Evolutionary conservation across 306 rosid species (phyloP).

Genomic region (Myrica gale): DNA sequence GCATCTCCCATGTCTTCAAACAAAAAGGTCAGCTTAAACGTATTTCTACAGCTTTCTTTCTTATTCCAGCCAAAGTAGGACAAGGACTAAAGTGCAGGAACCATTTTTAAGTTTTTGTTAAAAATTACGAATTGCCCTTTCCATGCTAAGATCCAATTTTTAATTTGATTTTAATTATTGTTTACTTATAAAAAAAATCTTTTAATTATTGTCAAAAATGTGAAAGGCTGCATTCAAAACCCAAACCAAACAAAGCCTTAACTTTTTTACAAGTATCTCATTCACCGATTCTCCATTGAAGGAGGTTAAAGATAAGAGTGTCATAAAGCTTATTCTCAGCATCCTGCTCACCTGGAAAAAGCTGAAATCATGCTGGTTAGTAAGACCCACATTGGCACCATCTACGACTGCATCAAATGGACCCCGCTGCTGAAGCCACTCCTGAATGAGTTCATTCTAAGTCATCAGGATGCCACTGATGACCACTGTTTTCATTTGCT

Average conservation of each 20-base stretch:
- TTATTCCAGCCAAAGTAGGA: background rate
- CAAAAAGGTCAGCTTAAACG: no score
- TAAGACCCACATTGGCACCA: slow-evolving; percentile 84
- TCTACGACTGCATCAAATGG: slow-evolving; percentile 90
- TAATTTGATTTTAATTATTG: background rate
- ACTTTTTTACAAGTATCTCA: background rate
- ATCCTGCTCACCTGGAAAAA: slow-evolving; percentile 57
- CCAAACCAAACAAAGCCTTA: background rate
- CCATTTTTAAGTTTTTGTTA: background rate
- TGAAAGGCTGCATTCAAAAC: background rate
- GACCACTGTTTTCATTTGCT: slow-evolving; percentile 25
- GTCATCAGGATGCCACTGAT: slow-evolving; percentile 40
- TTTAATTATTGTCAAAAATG: background rate
- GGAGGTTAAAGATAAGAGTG: background rate
- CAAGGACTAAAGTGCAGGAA: background rate
- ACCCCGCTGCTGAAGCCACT: slow-evolving; percentile 74
- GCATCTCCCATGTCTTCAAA: background rate
- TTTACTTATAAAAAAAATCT: no score
- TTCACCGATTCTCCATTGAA: background rate
- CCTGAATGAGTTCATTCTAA: slow-evolving; percentile 60
- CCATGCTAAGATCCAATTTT: background rate
- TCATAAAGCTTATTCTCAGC: slow-evolving; percentile 9
- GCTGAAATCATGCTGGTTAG: slow-evolving; percentile 43
- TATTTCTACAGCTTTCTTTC: background rate
- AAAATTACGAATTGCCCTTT: background rate